Conservation (phyloP, 2,329 filamentous ascomycete species). For the Bipolaris bicolor region DNA sequence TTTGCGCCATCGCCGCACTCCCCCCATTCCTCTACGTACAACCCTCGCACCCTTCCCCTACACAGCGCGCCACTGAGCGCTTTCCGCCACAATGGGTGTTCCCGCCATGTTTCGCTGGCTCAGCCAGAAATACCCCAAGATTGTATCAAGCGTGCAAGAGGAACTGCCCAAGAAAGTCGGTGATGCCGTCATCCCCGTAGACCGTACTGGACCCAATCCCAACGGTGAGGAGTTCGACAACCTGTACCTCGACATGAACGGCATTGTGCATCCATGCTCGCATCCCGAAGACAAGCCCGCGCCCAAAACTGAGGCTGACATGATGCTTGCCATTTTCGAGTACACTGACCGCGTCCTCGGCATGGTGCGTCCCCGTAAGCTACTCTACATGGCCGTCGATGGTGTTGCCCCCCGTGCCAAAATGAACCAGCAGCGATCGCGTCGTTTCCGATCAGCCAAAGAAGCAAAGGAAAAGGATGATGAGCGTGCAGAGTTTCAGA, state of each 20-base stretch:
- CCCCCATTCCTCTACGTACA: conserved; percentile 11
- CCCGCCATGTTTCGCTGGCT: conserved; percentile 96
- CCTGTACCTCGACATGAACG: conserved; percentile 98
- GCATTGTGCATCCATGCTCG: conserved; percentile 97
- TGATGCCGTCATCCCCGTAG: conserved; percentile 82
- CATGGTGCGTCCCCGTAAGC: conserved; percentile 94
- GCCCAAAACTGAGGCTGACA: conserved; percentile 93
- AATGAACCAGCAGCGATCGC: conserved; percentile 98
- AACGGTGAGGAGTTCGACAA: conserved; percentile 99
- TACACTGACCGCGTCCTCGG: conserved; percentile 99
- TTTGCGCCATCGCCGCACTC: conserved; percentile 20
- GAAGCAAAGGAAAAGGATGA: conserved; percentile 94
- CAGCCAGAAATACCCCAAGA: conserved; percentile 96
- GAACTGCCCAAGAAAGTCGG: conserved; percentile 82
- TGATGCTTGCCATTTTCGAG: conserved; percentile 98
- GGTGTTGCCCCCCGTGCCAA: conserved; percentile 97
- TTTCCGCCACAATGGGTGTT: conserved; percentile 75
- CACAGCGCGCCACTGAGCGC: conserved; percentile 27
- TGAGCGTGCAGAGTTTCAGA: conserved; percentile 86
- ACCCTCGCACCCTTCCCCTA: conserved; percentile 1
- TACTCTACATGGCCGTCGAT: conserved; percentile 98
- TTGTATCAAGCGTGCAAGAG: conserved; percentile 89
- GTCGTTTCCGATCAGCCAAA: conserved; percentile 91
- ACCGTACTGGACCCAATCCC: conserved; percentile 83
- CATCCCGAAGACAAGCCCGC: conserved; percentile 93